Evolutionary conservation across 805 yeast species (phyloP).

Genomic region (Wickerhamiella azyma): DNA sequence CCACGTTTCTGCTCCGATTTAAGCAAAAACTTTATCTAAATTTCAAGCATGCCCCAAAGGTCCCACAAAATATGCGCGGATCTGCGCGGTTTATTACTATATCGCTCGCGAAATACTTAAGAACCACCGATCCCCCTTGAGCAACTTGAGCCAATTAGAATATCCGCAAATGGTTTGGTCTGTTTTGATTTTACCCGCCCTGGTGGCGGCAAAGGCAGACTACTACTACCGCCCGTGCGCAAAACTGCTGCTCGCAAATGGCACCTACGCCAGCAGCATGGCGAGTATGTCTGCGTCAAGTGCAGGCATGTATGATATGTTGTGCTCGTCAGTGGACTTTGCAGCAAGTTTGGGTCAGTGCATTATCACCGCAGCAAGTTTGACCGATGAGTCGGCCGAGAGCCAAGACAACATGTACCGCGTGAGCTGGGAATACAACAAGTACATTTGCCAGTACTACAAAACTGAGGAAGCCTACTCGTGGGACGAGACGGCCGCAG

Average conservation of each 20-base stretch:
- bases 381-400: not conserved
- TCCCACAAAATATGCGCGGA: not conserved
- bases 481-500: not conserved
- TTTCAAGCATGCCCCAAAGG: too few relatives aligned
- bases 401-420: not conserved
- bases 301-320: not conserved
- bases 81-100: not conserved
- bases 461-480: not conserved
- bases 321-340: not conserved
- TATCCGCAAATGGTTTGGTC: not conserved
- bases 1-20: too few relatives aligned
- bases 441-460: slow-evolving; percentile 3
- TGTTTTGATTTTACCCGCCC: not conserved
- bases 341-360: not conserved
- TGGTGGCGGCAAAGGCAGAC: slow-evolving; percentile 4
- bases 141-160: too few relatives aligned
- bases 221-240: slow-evolving; percentile 2
- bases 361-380: not conserved
- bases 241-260: not conserved
- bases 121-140: too few relatives aligned
- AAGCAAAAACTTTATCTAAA: not conserved
- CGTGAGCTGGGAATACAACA: slow-evolving; percentile 6
- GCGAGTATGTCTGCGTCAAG: not conserved
- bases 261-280: not conserved
- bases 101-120: not conserved